Evolutionary conservation across 805 yeast genomes (phyloP), one percentile per base, ranked within the genome.

Genomic region (Candida stauntonica): DNA sequence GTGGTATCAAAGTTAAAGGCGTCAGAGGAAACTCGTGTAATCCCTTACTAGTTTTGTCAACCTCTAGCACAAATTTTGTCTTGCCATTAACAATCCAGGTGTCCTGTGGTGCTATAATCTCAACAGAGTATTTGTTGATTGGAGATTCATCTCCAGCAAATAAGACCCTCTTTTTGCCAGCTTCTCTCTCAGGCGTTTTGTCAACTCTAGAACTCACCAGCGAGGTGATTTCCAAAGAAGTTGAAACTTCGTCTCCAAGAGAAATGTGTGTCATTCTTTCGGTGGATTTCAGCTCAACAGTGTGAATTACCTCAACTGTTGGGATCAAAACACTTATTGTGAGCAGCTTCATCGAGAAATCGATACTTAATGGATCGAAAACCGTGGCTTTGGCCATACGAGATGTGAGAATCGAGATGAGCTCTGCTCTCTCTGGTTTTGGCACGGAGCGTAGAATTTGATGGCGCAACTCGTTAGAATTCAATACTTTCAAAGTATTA

Each of bases 11-110:
- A 3, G 72, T 62, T 14, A 88, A 41, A 14, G 68, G 24, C 4
- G 31, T 58, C 3, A 60, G 50, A 3, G 45, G 43, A 18, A 45
- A 46, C 18, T 34, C 31, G 18, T 43, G 28, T 9, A 24, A 36
- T 7, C 37, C n/a, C 29, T 35, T 31, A 32, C 41, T 18, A 38
- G 52, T 28, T 35, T 48, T 43, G 8, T 59, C 64, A 5, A 71
- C 59, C 3, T 64, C 55, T 44, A 87, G 73, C 9, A 65, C 55
- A 31, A 77, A 75, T 40, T 67, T 68, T 42, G 77, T 77, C 44
- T 73, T 68, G 0, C 98, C 98, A 5, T 86, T 77, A 5, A 88
- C 63, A 3, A 87, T 55, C 98, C 98, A 91, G 36, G 70, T 73
- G 17, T 87, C 96, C 20, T 67, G 67, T 20, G 69, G 73, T 19